Evolutionary conservation across 805 yeast species (phyloP).

Genomic region (Hanseniaspora occidentalis): DNA sequence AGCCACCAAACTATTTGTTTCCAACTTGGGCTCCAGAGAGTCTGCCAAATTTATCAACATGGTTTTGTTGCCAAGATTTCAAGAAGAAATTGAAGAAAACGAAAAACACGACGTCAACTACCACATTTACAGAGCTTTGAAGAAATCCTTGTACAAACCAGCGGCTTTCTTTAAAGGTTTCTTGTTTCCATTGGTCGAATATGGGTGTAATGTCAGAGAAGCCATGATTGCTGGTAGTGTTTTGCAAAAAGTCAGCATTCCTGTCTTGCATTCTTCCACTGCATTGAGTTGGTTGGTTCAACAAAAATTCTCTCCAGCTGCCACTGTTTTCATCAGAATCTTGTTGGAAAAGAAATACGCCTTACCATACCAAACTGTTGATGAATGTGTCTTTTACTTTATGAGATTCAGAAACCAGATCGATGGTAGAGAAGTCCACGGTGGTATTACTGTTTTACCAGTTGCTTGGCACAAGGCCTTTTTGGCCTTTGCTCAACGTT

Average conservation of each 20-base stretch:
- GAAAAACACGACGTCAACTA: slow-evolving; percentile 76
- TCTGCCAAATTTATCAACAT: slow-evolving; percentile 71
- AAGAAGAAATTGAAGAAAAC: slow-evolving; percentile 56
- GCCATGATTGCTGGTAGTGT: slow-evolving; percentile 94
- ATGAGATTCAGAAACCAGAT: slow-evolving; percentile 69
- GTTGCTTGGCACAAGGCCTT: slow-evolving; percentile 97
- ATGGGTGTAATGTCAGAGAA: slow-evolving; percentile 77
- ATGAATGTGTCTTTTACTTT: slow-evolving; percentile 86
- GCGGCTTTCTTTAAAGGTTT: slow-evolving; percentile 97
- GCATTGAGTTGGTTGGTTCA: slow-evolving; percentile 79
- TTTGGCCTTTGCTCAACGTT: slow-evolving; percentile 86
- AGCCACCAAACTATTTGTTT: slow-evolving; percentile 88
- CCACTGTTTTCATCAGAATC: slow-evolving; percentile 80
- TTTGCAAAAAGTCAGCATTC: slow-evolving; percentile 77
- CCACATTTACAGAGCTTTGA: slow-evolving; percentile 83
- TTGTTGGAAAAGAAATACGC: slow-evolving; percentile 92
- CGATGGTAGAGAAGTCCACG: slow-evolving; percentile 29
- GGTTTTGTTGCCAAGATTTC: slow-evolving; percentile 60
- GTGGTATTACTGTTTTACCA: slow-evolving; percentile 47
- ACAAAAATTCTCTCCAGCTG: slow-evolving; percentile 76
- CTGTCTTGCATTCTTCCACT: slow-evolving; percentile 91
- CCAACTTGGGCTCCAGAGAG: slow-evolving; percentile 76
- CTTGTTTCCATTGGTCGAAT: slow-evolving; percentile 75
- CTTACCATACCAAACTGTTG: slow-evolving; percentile 90
- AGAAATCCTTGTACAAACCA: slow-evolving; percentile 90